Conservation (phyloP, 345 rosid genomes). For the Garcia nutans region DNA sequence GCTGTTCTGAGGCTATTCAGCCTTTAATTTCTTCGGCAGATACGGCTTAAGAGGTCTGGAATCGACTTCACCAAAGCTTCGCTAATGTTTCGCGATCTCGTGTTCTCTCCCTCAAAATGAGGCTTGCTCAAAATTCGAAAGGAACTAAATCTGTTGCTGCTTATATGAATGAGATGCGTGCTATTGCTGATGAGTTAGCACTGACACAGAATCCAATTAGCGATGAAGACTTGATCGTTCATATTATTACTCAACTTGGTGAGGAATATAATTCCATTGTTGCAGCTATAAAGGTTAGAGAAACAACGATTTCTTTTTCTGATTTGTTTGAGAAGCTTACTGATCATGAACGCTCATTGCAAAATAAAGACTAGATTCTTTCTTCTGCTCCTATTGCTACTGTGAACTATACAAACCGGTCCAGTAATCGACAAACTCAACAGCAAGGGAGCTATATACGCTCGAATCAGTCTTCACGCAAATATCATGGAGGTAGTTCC, state of each 20-base stretch:
- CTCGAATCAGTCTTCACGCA: too few relatives aligned
- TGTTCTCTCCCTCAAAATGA: not conserved
- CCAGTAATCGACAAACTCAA: too few relatives aligned
- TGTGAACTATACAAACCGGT: too few relatives aligned
- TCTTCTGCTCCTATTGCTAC: too few relatives aligned
- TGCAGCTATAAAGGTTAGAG: not conserved
- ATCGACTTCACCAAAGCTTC: not conserved
- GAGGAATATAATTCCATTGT: not conserved
- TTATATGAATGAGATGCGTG: not conserved
- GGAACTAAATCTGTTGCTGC: not conserved
- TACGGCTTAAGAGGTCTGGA: too few relatives aligned
- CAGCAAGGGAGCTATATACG: too few relatives aligned
- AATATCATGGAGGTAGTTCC: too few relatives aligned
- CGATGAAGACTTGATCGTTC: not conserved
- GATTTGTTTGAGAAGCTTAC: not conserved
- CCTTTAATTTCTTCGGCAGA: too few relatives aligned
- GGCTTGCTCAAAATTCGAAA: not conserved
- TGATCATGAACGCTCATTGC: not conserved
- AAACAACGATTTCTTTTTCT: not conserved
- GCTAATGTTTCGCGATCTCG: not conserved
- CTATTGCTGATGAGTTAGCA: not conserved
- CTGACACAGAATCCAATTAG: not conserved
- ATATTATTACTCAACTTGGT: not conserved
- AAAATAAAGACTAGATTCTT: not conserved
- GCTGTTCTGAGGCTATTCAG: not conserved